Base-by-base conservation (phyloP, 371 early-diverging fungal genomes). In the Syncephalastrum sp. region DNA sequence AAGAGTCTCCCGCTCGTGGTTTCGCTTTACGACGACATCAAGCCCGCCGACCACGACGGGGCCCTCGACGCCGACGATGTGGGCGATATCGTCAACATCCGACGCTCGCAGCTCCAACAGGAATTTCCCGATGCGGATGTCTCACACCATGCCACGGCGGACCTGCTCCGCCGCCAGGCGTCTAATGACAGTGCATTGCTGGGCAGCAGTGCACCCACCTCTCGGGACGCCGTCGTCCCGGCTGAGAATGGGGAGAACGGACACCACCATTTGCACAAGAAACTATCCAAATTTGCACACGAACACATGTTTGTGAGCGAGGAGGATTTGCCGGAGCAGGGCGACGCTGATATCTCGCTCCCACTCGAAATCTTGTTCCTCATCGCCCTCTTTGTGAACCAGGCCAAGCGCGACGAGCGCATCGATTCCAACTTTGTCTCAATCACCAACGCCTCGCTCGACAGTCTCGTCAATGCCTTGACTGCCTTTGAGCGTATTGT, bases 401-500 rank as follows among this genome's bases (percentile, higher is more conserved):
- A 76, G 50, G 70, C 74, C 45, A 75, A 75, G 50, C 67, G 65
- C 5, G 69, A 65, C 23, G 68, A 72, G 0, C 68, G 72, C 56
- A 82, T 83, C 45, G 84, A 85, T 50, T 72, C 77, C 19, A 67
- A 74, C 2, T 68, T 79, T 41, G 79, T 75, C 21, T 78, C 74
- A 5, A 69, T 68, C 17, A 74, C 79, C 42, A 74, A 75, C 14
- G 59, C 59, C 50, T 74, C 78, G 0, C 43, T 86, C 3, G 77
- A 79, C 44, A 72, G 58, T 19, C 61, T 86, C 55, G 74, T 85
- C 21, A 92, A 92, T 53, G 74, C 80, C 44, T 64, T 91, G n/a
- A 79, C 83, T 25, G 72, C 76, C 15, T 83, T 91, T 64, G 91
- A 91, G 66, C 68, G 93, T 44, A 88, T 93, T 62, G 72, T 85